Percentiles rank a stretch among this genome's conserved stretches.
phyloP scores from a whole-genome alignment of 1,284 basidiomycete species.

The Kwoniella shivajii region DNA sequence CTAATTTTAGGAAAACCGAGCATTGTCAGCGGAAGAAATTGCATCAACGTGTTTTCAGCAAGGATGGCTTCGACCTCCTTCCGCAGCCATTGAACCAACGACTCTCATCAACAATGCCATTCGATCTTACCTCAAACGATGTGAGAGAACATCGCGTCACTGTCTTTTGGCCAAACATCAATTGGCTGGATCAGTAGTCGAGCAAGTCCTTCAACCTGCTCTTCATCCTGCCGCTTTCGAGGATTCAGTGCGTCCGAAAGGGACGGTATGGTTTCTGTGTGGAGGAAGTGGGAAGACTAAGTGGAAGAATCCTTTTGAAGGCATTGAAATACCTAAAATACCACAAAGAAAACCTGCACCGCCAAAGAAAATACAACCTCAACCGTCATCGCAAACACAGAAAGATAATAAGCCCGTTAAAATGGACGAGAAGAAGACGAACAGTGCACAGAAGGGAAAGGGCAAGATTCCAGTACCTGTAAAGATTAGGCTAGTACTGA shows the following conservation, averaged over 20 bases:
- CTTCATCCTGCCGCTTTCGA: constrained; percentile 48
- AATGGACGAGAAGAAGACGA: constrained; percentile 6
- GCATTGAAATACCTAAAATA: constrained; percentile 44
- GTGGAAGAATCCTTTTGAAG: constrained; percentile 48
- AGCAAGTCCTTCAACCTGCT: constrained; percentile 45
- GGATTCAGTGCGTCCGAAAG: constrained; percentile 41
- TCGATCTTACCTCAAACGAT: constrained; percentile 47
- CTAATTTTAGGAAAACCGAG: constrained; percentile 45
- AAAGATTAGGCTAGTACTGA: constrained; percentile 32
- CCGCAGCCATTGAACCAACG: constrained; percentile 43
- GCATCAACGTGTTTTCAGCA: constrained; percentile 42
- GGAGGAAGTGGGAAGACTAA: constrained; percentile 34
- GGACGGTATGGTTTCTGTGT: constrained; percentile 47
- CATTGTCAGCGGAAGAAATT: constrained; percentile 48
- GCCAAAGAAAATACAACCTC: constrained; percentile 22
- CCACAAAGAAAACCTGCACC: constrained; percentile 38
- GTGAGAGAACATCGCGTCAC: constrained; percentile 34
- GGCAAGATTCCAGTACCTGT: constrained; percentile 24
- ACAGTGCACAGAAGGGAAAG: constrained; percentile 19
- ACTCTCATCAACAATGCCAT: constrained; percentile 48
- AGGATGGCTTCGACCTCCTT: constrained; percentile 50
- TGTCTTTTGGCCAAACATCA: constrained; percentile 47
- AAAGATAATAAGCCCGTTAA: constrained; percentile 13
- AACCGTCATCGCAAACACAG: no score
- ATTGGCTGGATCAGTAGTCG: constrained; percentile 46